phyloP scores from a whole-genome alignment of 495 filamentous ascomycete genomes.

The Aspergillus bertholletiae region DNA sequence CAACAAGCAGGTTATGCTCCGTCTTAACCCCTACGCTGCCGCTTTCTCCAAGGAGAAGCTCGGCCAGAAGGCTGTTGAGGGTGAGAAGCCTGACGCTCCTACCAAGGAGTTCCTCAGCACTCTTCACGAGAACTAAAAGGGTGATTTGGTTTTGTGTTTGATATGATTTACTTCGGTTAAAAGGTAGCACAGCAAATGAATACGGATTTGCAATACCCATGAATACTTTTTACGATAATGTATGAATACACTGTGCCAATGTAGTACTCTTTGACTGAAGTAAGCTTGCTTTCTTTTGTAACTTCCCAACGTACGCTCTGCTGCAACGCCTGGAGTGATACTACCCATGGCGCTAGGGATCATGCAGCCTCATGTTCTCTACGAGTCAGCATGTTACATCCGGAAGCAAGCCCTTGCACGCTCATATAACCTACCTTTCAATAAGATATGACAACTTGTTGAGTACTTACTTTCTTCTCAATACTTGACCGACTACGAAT shows the following conservation, averaged over 20 bases:
- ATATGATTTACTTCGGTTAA: slow-evolving; percentile 14
- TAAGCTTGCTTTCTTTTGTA: neutral
- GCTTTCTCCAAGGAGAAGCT: slow-evolving; percentile 80
- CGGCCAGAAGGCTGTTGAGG: slow-evolving; percentile 57
- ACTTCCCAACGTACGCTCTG: no score
- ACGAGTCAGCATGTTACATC: no score
- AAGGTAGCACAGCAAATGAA: slow-evolving; percentile 24
- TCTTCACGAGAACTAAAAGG: slow-evolving; percentile 51
- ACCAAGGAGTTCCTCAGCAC: slow-evolving; percentile 48
- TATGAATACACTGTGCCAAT: slow-evolving; percentile 2
- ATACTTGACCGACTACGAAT: no score
- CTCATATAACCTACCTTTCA: no score
- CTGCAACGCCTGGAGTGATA: no score
- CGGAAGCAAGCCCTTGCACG: no score
- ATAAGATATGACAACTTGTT: no score
- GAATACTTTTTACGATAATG: slow-evolving; percentile 10
- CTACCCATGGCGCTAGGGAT: no score
- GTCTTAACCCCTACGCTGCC: slow-evolving; percentile 94
- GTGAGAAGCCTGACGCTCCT: slow-evolving; percentile 49
- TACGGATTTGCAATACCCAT: slow-evolving; percentile 23
- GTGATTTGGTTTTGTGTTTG: slow-evolving; percentile 8
- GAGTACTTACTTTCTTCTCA: no score
- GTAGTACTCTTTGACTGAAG: neutral
- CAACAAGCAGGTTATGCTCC: slow-evolving; percentile 96
- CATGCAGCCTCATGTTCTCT: no score